A percentile compares a stretch with the other conserved stretches of the same genome.
These are phyloP conservation scores for Neoarthrinium moseri DNA, from an alignment of 2,329 filamentous ascomycete genomes.

Conservation along the genomic window DNA sequence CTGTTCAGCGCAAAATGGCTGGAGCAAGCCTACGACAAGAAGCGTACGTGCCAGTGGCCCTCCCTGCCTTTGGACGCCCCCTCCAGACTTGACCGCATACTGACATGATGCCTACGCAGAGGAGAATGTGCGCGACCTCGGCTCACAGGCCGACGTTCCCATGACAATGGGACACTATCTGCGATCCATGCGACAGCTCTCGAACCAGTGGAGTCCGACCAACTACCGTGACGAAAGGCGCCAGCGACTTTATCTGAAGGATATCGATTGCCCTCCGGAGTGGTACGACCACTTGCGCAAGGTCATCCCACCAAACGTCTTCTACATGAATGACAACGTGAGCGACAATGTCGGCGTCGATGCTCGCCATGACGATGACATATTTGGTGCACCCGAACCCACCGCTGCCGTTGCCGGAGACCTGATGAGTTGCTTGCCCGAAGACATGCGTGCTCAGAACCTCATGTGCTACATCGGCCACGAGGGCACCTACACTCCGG, in stretches of 20 bases:
- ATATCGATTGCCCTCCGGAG: slow-evolving; percentile 88
- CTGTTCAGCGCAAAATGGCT: slow-evolving; percentile 84
- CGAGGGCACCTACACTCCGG: slow-evolving; percentile 93
- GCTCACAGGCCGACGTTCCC: slow-evolving; percentile 68
- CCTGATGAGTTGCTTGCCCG: slow-evolving; percentile 88
- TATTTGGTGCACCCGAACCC: slow-evolving; percentile 48
- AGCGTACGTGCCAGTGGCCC: slow-evolving; percentile 53
- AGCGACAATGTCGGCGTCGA: slow-evolving; percentile 23
- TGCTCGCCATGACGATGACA: slow-evolving; percentile 38
- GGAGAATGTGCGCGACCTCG: slow-evolving; percentile 82
- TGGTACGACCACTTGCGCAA: slow-evolving; percentile 81
- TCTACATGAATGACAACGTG: slow-evolving; percentile 85
- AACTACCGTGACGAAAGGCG: slow-evolving; percentile 77
- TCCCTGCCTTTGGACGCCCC: neutral
- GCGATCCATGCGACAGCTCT: slow-evolving; percentile 78
- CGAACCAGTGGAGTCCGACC: slow-evolving; percentile 74
- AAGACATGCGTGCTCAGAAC: slow-evolving; percentile 88
- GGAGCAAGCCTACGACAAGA: slow-evolving; percentile 73
- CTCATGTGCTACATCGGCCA: slow-evolving; percentile 98
- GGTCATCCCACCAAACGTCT: slow-evolving; percentile 76
- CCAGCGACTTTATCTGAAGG: slow-evolving; percentile 91
- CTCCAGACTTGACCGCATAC: slow-evolving; percentile 9
- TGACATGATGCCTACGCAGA: slow-evolving; percentile 51
- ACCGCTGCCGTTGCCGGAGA: slow-evolving; percentile 76
- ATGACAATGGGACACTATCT: slow-evolving; percentile 91